These are phyloP conservation scores for Nannochloris sp. DNA, from an alignment of 139 green algal species.

Conservation along the genomic window DNA sequence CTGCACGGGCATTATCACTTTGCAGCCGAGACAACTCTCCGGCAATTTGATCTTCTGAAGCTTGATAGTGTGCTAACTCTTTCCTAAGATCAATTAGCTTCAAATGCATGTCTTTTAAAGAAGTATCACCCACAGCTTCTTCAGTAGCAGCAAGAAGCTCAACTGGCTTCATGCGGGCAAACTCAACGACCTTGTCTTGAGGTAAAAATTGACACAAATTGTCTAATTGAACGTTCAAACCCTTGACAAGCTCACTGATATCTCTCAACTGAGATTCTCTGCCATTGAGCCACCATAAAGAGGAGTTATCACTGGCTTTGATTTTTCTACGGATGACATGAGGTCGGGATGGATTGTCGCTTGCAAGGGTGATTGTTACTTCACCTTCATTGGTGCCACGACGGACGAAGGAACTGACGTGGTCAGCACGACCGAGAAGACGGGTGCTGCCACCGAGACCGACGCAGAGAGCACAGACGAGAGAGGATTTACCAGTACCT, in stretches of 20 bases:
- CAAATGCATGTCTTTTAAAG: constrained; percentile 66
- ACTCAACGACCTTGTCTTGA: constrained; percentile 69
- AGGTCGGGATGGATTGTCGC: constrained; percentile 24
- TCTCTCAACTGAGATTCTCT: constrained; percentile 24
- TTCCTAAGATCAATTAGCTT: constrained; percentile 54
- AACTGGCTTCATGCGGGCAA: constrained; percentile 68
- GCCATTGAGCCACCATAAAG: constrained; percentile 55
- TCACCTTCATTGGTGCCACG: constrained; percentile 41
- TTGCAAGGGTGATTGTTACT: constrained; percentile 65
- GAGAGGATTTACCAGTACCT: constrained; percentile 87
- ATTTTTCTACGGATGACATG: constrained; percentile 34
- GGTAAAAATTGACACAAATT: constrained; percentile 82
- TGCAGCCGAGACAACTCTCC: constrained; percentile 28
- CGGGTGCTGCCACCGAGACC: constrained; percentile 66
- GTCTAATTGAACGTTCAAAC: constrained; percentile 89
- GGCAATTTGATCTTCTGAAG: constrained; percentile 7
- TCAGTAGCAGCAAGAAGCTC: constrained; percentile 86
- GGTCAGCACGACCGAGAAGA: constrained; percentile 72
- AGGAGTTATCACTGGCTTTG: constrained; percentile 30
- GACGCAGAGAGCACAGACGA: constrained; percentile 87
- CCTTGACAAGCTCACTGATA: constrained; percentile 50
- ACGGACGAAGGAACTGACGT: constrained; percentile 71
- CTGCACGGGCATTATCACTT: constrained; percentile 41
- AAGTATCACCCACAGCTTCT: constrained; percentile 27
- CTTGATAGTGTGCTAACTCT: constrained; percentile 5